phyloP scores from a whole-genome alignment of 2,329 filamentous ascomycete genomes.

The Mycosphaerelloides madeirae region DNA sequence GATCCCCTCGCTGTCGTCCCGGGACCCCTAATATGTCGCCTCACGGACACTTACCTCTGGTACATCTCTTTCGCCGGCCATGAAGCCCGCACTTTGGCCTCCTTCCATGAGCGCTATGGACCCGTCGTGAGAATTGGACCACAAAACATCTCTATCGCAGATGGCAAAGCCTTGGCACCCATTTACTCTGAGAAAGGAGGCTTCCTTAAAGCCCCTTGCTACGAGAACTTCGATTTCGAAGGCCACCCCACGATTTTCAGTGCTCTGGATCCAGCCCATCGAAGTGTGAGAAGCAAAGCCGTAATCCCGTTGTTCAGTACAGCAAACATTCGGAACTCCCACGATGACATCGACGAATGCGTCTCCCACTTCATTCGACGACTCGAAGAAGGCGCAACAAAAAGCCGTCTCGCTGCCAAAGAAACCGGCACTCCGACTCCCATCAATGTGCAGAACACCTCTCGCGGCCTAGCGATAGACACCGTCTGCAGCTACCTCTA shows the following conservation, averaged over 20 bases:
- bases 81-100: constrained; percentile 22
- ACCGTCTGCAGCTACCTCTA: constrained; percentile 53
- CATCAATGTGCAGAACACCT: constrained; percentile 49
- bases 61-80: constrained; percentile 30
- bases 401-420: constrained; percentile 11
- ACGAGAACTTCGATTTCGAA: constrained; percentile 55
- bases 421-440: constrained; percentile 24
- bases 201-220: constrained; percentile 50
- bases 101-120: constrained; percentile 60
- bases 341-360: constrained; percentile 36
- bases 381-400: constrained; percentile 34
- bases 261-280: constrained; percentile 37
- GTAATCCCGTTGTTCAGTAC: constrained; percentile 49
- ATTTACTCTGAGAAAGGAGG: constrained; percentile 52
- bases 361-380: constrained; percentile 41
- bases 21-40: constrained; percentile 26
- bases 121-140: constrained; percentile 69
- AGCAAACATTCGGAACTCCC: constrained; percentile 40
- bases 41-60: constrained; percentile 26
- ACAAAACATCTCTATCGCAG: constrained; percentile 53
- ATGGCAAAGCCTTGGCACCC: constrained; percentile 42
- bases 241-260: constrained; percentile 53
- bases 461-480: constrained; percentile 50
- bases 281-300: constrained; percentile 46
- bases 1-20: constrained; percentile 33